phyloP scores from a whole-genome alignment of 1,139 yeast species.

The Geotrichum siamense region DNA sequence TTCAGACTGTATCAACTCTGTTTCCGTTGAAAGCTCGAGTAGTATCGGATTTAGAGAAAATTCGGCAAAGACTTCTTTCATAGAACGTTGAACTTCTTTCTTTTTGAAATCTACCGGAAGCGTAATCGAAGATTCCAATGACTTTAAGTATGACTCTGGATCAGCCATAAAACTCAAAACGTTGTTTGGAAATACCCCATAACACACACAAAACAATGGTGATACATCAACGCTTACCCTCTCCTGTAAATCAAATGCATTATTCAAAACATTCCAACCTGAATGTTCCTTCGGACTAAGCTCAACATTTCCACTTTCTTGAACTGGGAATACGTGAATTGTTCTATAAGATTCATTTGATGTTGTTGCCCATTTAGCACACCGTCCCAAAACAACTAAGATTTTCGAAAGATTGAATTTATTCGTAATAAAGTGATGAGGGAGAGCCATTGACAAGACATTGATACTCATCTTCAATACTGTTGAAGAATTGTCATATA shows the following conservation, averaged over 20 bases:
- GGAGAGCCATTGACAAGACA: constrained; percentile 47
- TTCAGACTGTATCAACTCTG: constrained; percentile 4
- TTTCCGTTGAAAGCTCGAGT: constrained; percentile 8
- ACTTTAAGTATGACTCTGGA: constrained; percentile 31
- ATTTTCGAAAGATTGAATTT: constrained; percentile 39
- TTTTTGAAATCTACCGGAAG: constrained; percentile 11
- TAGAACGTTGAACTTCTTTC: constrained; percentile 1
- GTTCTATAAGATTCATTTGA: constrained; percentile 7
- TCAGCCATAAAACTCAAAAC: constrained; percentile 41
- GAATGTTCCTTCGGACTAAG: not conserved
- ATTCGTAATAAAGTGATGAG: constrained; percentile 42
- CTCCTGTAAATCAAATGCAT: constrained; percentile 23
- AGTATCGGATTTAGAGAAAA: constrained; percentile 15
- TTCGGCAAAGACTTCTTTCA: constrained; percentile 7
- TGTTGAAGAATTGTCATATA: constrained; percentile 42
- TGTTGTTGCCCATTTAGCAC: constrained; percentile 37
- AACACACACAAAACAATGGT: constrained; percentile 43
- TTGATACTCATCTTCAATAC: constrained; percentile 42
- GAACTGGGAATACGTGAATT: constrained; percentile 4
- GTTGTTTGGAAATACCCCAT: constrained; percentile 57
- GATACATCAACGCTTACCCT: constrained; percentile 25
- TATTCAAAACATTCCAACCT: constrained; percentile 34
- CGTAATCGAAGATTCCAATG: not conserved
- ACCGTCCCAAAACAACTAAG: constrained; percentile 43
- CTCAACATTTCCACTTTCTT: not conserved